Percentiles rank a stretch among this genome's conserved stretches.
Evolutionary conservation across 2,329 filamentous ascomycete species (phyloP).

Genomic region (Ophiobolus disseminans): DNA sequence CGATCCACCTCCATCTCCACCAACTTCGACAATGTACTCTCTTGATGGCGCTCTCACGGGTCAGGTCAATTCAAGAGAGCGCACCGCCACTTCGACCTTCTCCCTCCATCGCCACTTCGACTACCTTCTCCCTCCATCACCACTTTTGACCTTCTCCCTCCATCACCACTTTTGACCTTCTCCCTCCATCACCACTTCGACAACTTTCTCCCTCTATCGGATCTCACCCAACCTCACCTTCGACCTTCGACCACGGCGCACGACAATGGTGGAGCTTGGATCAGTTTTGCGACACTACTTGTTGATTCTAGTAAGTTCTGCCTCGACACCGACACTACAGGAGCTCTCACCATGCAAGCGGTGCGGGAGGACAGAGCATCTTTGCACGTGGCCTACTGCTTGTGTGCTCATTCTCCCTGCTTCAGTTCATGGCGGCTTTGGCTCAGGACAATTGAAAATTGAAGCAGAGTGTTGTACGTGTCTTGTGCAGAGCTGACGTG

Average conservation of each 20-base stretch:
- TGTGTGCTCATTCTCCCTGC: slow-evolving; percentile 1
- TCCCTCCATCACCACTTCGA: background rate
- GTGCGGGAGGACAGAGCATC: slow-evolving; percentile 5
- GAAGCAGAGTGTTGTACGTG: background rate
- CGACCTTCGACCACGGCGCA: slow-evolving; percentile 2
- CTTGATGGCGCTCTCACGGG: background rate
- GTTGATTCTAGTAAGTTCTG: background rate
- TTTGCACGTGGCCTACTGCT: slow-evolving; percentile 2
- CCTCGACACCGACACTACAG: background rate
- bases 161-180: background rate
- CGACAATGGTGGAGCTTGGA: slow-evolving; percentile 3
- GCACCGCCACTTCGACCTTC: background rate
- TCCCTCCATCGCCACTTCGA: no score
- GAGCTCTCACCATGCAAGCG: slow-evolving; percentile 1
- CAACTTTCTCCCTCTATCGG: no score
- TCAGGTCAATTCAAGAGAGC: background rate
- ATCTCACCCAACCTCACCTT: background rate
- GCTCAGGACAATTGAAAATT: slow-evolving; percentile 8
- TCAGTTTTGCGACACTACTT: slow-evolving; percentile 4
- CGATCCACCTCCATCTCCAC: no score
- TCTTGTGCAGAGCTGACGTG: background rate
- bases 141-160: background rate
- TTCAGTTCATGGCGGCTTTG: slow-evolving; percentile 4
- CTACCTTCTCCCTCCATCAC: no score
- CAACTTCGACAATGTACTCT: background rate